These are phyloP conservation scores for Deinandra increscens DNA, from an alignment of 129 eudicot species.

Conservation along the genomic window DNA sequence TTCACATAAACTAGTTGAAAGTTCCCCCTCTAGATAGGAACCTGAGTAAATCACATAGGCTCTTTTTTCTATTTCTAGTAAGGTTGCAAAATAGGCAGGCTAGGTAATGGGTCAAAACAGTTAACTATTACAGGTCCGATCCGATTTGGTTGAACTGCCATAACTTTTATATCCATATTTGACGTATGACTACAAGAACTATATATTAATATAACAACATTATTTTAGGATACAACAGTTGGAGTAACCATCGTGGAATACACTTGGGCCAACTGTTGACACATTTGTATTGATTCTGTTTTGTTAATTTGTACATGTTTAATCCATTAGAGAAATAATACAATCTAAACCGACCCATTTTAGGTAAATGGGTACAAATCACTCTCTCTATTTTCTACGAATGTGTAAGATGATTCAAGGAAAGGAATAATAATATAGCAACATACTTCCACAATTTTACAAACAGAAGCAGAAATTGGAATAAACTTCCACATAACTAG, in stretches of 20 bases:
- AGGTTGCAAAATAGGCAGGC: background rate
- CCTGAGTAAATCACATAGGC: background rate
- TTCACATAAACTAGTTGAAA: background rate
- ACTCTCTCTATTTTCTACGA: background rate
- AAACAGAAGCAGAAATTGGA: background rate
- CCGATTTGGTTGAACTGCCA: background rate
- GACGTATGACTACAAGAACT: background rate
- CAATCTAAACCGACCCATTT: background rate
- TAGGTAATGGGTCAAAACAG: background rate
- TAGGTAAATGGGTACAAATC: background rate
- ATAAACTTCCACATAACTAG: too few relatives aligned
- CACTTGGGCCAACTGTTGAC: background rate
- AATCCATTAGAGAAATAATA: background rate
- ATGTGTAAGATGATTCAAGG: background rate
- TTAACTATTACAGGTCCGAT: background rate
- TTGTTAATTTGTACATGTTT: background rate
- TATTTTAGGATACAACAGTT: background rate
- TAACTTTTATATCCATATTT: background rate
- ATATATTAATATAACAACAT: background rate
- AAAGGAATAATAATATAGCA: background rate
- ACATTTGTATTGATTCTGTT: background rate
- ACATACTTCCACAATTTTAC: background rate
- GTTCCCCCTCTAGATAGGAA: background rate
- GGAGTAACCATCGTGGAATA: background rate
- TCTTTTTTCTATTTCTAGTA: background rate